phyloP scores from a whole-genome alignment of 495 filamentous ascomycete species.

The Podospora didyma region DNA sequence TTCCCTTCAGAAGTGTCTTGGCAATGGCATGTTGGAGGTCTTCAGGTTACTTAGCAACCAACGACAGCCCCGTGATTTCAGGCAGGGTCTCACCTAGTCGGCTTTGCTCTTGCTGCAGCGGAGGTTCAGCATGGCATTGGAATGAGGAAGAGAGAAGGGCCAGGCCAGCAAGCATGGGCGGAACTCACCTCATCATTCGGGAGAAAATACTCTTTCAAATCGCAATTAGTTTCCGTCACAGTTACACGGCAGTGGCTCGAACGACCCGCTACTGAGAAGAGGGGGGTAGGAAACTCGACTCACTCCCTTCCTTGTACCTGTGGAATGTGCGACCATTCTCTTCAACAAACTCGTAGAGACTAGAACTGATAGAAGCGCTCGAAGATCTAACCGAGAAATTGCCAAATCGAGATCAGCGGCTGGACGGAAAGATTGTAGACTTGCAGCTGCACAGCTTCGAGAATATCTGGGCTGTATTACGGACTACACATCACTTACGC shows the following conservation, averaged over 20 bases:
- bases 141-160: too few relatives aligned
- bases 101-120: conserved; percentile 37
- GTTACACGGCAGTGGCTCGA: background rate
- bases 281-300: conserved; percentile 1
- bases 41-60: conserved; percentile 5
- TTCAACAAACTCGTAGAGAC: conserved; percentile 21
- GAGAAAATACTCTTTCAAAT: conserved; percentile 22
- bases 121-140: background rate
- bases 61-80: background rate
- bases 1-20: conserved; percentile 36
- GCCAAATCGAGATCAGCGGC: too few relatives aligned
- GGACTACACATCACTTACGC: background rate
- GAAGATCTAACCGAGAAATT: too few relatives aligned
- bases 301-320: conserved; percentile 35
- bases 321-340: conserved; percentile 35
- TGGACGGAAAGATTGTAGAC: too few relatives aligned
- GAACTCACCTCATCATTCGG: conserved; percentile 27
- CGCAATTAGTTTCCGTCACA: background rate
- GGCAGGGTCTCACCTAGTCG: conserved; percentile 33
- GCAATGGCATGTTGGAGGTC: conserved; percentile 50
- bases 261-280: background rate
- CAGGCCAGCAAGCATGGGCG: background rate
- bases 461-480: too few relatives aligned
- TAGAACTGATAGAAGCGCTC: conserved; percentile 11
- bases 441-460: too few relatives aligned